Base-by-base conservation (phyloP, 768 basidiomycete genomes). In the Xerocomellus amylosporus region DNA sequence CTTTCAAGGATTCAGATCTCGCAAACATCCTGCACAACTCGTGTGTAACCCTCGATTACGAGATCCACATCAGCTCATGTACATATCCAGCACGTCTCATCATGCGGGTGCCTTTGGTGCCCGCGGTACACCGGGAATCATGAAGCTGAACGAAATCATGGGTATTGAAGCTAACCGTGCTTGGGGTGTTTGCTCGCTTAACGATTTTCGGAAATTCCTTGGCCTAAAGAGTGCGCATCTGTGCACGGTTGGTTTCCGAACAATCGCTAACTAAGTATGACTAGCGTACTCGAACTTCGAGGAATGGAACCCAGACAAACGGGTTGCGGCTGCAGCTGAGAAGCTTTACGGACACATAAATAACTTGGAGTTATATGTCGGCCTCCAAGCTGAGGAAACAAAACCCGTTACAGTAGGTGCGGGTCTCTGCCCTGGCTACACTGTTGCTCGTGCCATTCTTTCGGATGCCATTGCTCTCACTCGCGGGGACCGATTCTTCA, bases 381-480 rank as follows among this genome's bases (percentile, higher is more conserved):
- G 90, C 46, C 74, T 92, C 22, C 86, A 90, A 60, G 90, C 88
- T 1, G 89, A 91, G 64, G 83, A 87, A 56, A 64, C 84, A 2
- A 93, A 92, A 65, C 86, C 83, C 13, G 73, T 90, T 36, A 77
- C 85, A 20, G 83, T 85, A 0, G 91, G 91, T 47, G 88, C 91
- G 49, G 91, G 91, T 51, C 79, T 93, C 50, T 93, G 91, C 72
- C 90, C 91, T 57, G 86, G 89, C 14, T 93, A 88, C 71, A 93
- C 91, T 10, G 82, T 90, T 63, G 87, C 87, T 61, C 84, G 91
- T 31, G 90, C 91, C 8, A 93, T 93, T 62, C 82, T 93, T 33
- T 83, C 84, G 58, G 91, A 93, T 64, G 91, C 91, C 28, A 87
- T 93, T 52, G 88, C 91, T 13, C 82, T 93, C 50, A 91, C 88